phyloP scores from a whole-genome alignment of 2,329 filamentous ascomycete species.

The Davidsoniella neocaledoniae region DNA sequence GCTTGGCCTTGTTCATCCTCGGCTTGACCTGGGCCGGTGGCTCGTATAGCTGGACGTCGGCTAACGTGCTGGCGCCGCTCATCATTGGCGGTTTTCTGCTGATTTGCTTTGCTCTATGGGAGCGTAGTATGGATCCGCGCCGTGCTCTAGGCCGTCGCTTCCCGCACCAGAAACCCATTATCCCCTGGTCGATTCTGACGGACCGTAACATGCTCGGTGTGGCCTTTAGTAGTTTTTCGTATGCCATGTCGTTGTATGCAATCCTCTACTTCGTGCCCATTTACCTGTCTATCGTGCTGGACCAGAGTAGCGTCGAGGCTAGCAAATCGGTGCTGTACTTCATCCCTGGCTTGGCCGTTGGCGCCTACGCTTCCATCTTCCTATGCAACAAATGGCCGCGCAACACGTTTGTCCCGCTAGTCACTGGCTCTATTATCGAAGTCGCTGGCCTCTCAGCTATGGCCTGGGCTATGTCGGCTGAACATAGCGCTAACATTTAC shows the following conservation, averaged over 20 bases:
- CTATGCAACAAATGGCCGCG: conserved; percentile 43
- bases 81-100: conserved; percentile 27
- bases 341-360: conserved; percentile 41
- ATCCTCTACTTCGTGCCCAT: conserved; percentile 51
- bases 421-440: conserved; percentile 38
- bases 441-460: conserved; percentile 41
- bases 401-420: conserved; percentile 42
- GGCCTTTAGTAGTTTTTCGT: conserved; percentile 43
- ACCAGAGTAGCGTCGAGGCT: conserved; percentile 31
- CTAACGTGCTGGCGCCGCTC: conserved; percentile 32
- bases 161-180: conserved; percentile 42
- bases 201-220: conserved; percentile 43
- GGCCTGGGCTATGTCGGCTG: conserved; percentile 35
- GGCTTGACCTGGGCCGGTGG: conserved; percentile 39
- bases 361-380: conserved; percentile 40
- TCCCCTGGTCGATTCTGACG: conserved; percentile 41
- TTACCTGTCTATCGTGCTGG: conserved; percentile 48
- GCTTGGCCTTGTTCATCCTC: conserved; percentile 36
- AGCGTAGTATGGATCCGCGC: conserved; percentile 37
- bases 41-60: conserved; percentile 33
- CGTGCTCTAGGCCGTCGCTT: conserved; percentile 29
- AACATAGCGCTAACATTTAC: conserved; percentile 34
- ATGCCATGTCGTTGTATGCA: conserved; percentile 37
- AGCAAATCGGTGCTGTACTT: conserved; percentile 46
- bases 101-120: conserved; percentile 29